Percentiles rank a stretch among this genome's conserved stretches.
These are phyloP conservation scores for Pichia sp. DNA, from an alignment of 1,139 yeast genomes.

Conservation along the genomic window DNA sequence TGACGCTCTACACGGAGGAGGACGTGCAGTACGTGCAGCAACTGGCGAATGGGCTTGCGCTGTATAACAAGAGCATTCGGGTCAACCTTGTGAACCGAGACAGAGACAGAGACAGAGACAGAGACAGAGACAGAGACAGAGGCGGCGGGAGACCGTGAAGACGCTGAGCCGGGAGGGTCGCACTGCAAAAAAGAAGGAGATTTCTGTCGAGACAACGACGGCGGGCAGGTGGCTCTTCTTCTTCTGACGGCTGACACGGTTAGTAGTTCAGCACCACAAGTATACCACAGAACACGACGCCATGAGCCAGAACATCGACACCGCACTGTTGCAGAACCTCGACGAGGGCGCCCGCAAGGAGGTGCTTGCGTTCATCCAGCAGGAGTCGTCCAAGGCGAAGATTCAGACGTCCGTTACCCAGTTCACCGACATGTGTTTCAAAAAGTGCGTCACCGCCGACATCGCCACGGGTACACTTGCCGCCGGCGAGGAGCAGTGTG, in stretches of 20 bases:
- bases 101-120: background rate
- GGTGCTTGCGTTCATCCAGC: conserved; percentile 68
- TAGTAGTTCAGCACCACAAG: background rate
- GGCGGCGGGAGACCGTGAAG: background rate
- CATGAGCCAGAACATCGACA: conserved; percentile 37
- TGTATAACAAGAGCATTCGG: conserved; percentile 62
- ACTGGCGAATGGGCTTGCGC: conserved; percentile 55
- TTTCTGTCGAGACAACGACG: background rate
- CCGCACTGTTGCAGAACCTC: conserved; percentile 56
- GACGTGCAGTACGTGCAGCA: conserved; percentile 73
- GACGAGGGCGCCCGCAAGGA: conserved; percentile 73
- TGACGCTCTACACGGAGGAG: conserved; percentile 55
- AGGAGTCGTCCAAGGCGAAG: conserved; percentile 83
- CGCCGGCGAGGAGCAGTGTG: conserved; percentile 62
- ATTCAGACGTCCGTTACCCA: conserved; percentile 81
- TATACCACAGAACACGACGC: background rate
- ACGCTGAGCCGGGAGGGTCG: background rate
- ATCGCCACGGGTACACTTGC: conserved; percentile 46
- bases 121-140: background rate
- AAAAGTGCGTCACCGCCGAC: conserved; percentile 65
- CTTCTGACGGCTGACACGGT: background rate
- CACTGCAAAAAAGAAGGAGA: background rate
- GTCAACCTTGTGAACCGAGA: conserved; percentile 45
- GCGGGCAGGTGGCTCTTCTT: background rate
- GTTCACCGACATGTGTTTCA: conserved; percentile 88